Evolutionary conservation across 805 yeast species (phyloP), one percentile per base, ranked within the genome.

Genomic region (Cyberlindnera americana): DNA sequence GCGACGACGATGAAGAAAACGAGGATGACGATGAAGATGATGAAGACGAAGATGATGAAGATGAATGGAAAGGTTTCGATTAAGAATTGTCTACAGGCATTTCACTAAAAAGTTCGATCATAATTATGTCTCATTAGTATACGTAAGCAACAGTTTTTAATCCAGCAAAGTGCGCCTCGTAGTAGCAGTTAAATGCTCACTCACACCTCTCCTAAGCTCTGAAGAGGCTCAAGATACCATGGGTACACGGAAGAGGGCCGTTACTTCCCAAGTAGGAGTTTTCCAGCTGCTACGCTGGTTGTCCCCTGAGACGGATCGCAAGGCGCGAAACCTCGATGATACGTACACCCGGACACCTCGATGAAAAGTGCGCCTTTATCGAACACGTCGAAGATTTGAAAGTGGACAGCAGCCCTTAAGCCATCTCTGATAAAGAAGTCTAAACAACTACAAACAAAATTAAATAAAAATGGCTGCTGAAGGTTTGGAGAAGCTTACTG

Each of bases 401-500:
- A 29, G 23, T 19, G 15, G 16, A 19, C 23, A 13, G 19, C 17
- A n/a, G n/a, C n/a, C n/a, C n/a, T n/a, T n/a, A n/a, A n/a, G n/a
- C n/a, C n/a, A n/a, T n/a, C n/a, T n/a, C n/a, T n/a, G n/a, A n/a
- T 17, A n/a, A 18, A 28, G 17, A 18, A 28, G 31, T 28, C 6
- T 19, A 28, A 28, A 21, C n/a, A 32, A 30, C 23, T 12, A 28
- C n/a, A 31, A 23, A 25, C 17, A 4, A 29, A 15, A 16, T 27
- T 22, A 24, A 11, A 26, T 14, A 21, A 48, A 41, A 35, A 60
- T 60, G 65, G 65, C 65, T 39, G 75, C 76, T 56, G 81, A 77
- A 60, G 81, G 81, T 53, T 70, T 80, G 58, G 95, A 84, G 63
- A 84, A 83, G 63, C 57, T 84, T 44, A 74, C 88, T 28, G 95